A percentile compares a stretch with the other conserved stretches of the same genome.
Conservation (phyloP, 352 stramenopile species). For the Pythium phragmitis region DNA sequence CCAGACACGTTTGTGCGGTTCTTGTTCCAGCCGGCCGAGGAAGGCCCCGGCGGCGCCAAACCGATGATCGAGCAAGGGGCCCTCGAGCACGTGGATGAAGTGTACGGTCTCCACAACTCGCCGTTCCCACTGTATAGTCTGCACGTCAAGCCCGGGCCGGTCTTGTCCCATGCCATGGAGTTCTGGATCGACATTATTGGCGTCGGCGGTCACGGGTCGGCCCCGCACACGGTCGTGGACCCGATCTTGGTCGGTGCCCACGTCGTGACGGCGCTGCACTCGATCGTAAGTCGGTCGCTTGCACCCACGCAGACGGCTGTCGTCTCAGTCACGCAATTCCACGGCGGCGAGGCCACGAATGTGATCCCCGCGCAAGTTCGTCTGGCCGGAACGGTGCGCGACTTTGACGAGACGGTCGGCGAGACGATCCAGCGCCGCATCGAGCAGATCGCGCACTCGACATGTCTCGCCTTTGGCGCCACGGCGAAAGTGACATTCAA, state of each 20-base stretch:
- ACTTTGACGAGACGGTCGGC: constrained; percentile 87
- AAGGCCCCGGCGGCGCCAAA: constrained; percentile 89
- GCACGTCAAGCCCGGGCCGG: constrained; percentile 82
- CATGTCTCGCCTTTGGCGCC: constrained; percentile 77
- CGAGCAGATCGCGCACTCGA: constrained; percentile 82
- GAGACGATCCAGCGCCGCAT: constrained; percentile 83
- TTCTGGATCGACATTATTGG: constrained; percentile 93
- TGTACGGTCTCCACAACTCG: constrained; percentile 92
- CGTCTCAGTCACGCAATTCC: constrained; percentile 90
- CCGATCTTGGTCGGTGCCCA: constrained; percentile 89
- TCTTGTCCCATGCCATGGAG: constrained; percentile 91
- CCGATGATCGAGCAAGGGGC: constrained; percentile 93
- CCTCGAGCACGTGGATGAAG: constrained; percentile 81
- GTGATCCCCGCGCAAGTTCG: constrained; percentile 88
- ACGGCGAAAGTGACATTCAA: constrained; percentile 59
- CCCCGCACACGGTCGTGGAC: constrained; percentile 91
- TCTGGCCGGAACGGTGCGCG: constrained; percentile 91
- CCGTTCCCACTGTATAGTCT: constrained; percentile 89
- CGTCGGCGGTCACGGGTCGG: constrained; percentile 93
- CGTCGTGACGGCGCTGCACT: constrained; percentile 93
- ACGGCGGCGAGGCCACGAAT: constrained; percentile 93
- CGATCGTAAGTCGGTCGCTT: constrained; percentile 89
- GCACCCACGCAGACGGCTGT: constrained; percentile 92
- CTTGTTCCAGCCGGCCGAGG: constrained; percentile 96
- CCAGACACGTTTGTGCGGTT: constrained; percentile 86